Base-by-base conservation (phyloP, 108 stramenopile genomes). In the Cyclotella sp. region DNA sequence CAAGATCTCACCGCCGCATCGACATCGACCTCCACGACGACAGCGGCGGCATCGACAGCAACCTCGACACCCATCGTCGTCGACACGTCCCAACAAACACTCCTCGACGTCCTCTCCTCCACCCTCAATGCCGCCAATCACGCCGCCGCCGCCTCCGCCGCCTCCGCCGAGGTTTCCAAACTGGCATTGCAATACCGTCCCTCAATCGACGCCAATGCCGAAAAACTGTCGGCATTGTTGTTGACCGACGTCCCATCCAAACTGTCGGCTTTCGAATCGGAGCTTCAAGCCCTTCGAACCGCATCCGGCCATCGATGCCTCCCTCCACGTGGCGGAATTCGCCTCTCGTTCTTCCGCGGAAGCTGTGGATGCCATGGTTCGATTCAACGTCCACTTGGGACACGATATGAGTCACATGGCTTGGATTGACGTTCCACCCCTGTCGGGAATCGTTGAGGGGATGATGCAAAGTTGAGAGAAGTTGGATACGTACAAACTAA, bases 81-180 rank as follows among this genome's bases (percentile, higher is more conserved):
- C 9, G 9, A 3, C n/a, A 13, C 9, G 1, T 45, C 44, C 4
- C 64, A 45, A 29, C 13, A 1, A 51, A 51, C 55, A 22, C 60
- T 72, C 7, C 71, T 72, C 55, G 46, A 63, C 26, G 63, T 49
- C 27, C 45, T 74, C 30, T 52, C 61, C 34, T 64, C 62, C 43
- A 52, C 63, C 0, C 42, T 52, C 6, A 63, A 52, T n/a, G 51
- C 73, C n/a, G 73, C 73, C 26, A 74, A 53, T 19, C 16, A 30
- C 18, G 73, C 73, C 41, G 40, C 60, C 40, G 39, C 43, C 4
- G 52, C 73, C n/a, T n/a, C n/a, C n/a, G n/a, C n/a, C n/a, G n/a
- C n/a, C n/a, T 74, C 73, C 28, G 51, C 63, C n/a, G 39, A 64
- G 22, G 26, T 74, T 16, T 41, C 62, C 14, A 30, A 61, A 39